Percentiles rank a stretch among this genome's conserved stretches.
These are phyloP conservation scores for Mikania micrantha DNA, from an alignment of 129 eudicot genomes.

Conservation along the genomic window DNA sequence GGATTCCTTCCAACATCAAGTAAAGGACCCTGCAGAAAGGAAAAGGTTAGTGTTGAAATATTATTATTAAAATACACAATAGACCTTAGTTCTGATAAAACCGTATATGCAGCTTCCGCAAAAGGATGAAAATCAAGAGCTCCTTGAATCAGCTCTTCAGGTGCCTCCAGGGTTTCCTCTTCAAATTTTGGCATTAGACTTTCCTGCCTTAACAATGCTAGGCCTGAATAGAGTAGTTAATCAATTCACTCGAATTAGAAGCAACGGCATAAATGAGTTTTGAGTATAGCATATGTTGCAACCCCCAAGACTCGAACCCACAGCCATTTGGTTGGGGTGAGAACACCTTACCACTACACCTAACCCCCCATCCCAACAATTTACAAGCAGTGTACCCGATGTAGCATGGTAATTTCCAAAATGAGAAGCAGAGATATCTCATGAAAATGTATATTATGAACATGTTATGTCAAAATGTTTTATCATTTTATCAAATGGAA, in stretches of 20 bases:
- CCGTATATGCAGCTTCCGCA: slow-evolving; percentile 86
- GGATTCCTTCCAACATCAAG: slow-evolving; percentile 81
- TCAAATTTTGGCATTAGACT: slow-evolving; percentile 24
- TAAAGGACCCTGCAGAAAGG: slow-evolving; percentile 49
- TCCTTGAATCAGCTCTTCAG: slow-evolving; percentile 45
- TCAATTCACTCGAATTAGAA: background rate
- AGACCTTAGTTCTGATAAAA: slow-evolving; percentile 15
- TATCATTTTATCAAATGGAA: slow-evolving; percentile 7
- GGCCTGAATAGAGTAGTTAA: slow-evolving; percentile 31
- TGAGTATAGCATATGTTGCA: background rate
- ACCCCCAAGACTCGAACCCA: too few relatives aligned
- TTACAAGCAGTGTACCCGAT: background rate
- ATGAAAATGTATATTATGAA: background rate
- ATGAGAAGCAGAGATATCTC: background rate
- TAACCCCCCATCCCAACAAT: too few relatives aligned
- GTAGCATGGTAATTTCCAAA: background rate
- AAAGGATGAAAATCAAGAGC: slow-evolving; percentile 56
- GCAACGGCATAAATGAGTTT: slow-evolving; percentile 3
- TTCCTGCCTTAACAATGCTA: slow-evolving; percentile 51
- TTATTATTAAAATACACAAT: slow-evolving; percentile 5
- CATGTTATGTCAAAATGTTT: background rate
- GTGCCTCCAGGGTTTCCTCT: slow-evolving; percentile 40
- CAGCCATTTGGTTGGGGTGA: too few relatives aligned
- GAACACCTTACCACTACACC: too few relatives aligned
- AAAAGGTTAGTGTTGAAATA: background rate